phyloP scores from a whole-genome alignment of 352 stramenopile species.

The Elongisporangium prolatum region DNA sequence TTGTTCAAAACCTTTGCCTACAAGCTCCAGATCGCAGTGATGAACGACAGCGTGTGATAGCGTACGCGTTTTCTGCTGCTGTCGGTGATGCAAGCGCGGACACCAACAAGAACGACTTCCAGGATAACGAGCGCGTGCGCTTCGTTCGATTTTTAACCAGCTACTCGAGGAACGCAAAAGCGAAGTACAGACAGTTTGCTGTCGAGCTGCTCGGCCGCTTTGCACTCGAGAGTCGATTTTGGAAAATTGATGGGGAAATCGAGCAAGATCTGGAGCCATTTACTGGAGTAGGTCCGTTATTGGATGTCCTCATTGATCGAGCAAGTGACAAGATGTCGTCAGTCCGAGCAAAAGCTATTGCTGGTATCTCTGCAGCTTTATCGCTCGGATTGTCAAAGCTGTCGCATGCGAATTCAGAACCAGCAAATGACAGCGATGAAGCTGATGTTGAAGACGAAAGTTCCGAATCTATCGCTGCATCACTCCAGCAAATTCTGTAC shows the following conservation, averaged over 20 bases:
- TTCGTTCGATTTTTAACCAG: constrained; percentile 67
- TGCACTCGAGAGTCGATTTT: constrained; percentile 52
- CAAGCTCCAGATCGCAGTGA: constrained; percentile 65
- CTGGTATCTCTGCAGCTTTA: constrained; percentile 59
- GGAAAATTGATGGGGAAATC: constrained; percentile 25
- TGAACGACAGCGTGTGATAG: constrained; percentile 61
- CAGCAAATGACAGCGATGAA: constrained; percentile 6
- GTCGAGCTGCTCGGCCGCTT: constrained; percentile 72
- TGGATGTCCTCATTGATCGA: constrained; percentile 70
- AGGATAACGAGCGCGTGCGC: constrained; percentile 49
- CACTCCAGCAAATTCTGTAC: constrained; percentile 53
- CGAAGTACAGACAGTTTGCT: constrained; percentile 78
- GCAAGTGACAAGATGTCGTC: constrained; percentile 75
- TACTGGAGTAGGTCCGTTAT: constrained; percentile 44
- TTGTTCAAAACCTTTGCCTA: constrained; percentile 79
- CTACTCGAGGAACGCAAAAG: constrained; percentile 67
- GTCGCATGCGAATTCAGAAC: constrained; percentile 3
- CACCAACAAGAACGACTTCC: constrained; percentile 16
- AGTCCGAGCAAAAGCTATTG: constrained; percentile 79
- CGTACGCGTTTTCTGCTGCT: constrained; percentile 40
- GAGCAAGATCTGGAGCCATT: constrained; percentile 36
- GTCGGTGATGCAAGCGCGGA: constrained; percentile 16
- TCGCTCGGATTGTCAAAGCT: constrained; percentile 44
- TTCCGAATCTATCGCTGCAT: constrained; percentile 36
- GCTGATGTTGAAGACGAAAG: constrained; percentile 18